A percentile compares a stretch with the other conserved stretches of the same genome.
Evolutionary conservation across 108 stramenopile species (phyloP).

Genomic region (Hondaea fermentalgiana): DNA sequence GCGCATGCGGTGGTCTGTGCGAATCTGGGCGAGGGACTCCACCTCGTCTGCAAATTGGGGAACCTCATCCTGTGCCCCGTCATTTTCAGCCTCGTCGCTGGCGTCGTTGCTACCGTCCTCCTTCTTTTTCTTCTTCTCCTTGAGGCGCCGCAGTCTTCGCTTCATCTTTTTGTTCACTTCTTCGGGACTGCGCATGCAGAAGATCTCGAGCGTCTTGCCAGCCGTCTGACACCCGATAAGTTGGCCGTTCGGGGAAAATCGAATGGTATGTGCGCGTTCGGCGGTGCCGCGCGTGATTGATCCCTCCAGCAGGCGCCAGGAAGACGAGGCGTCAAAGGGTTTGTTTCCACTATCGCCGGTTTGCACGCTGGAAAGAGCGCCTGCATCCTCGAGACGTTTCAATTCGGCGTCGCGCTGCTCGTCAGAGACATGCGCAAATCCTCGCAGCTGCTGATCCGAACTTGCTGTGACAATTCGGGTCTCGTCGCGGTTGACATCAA

Average conservation of each 20-base stretch:
- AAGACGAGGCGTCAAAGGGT: not conserved
- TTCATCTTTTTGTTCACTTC: constrained; percentile 71
- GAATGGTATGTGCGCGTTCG: constrained; percentile 25
- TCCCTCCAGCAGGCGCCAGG: not conserved
- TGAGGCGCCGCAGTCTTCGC: constrained; percentile 59
- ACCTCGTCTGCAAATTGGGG: constrained; percentile 63
- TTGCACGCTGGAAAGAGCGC: not conserved
- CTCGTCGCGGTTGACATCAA: constrained; percentile 33
- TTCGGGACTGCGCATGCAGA: constrained; percentile 52
- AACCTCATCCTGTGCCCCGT: not conserved
- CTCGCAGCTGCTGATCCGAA: constrained; percentile 73
- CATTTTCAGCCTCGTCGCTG: constrained; percentile 38
- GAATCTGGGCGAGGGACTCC: constrained; percentile 66
- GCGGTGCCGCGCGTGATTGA: not conserved
- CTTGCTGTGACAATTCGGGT: constrained; percentile 74
- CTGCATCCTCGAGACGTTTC: not conserved
- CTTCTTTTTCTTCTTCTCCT: constrained; percentile 69
- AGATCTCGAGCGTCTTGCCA: constrained; percentile 62
- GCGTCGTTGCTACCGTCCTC: constrained; percentile 59
- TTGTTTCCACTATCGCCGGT: not conserved
- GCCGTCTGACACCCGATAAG: constrained; percentile 34
- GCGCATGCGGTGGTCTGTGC: constrained; percentile 68
- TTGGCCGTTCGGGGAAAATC: constrained; percentile 19
- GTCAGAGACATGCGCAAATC: constrained; percentile 55
- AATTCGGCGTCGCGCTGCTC: not conserved